Evolutionary conservation across 768 basidiomycete genomes (phyloP), one percentile per base, ranked within the genome.

Genomic region (Agrocybe chaxingu): DNA sequence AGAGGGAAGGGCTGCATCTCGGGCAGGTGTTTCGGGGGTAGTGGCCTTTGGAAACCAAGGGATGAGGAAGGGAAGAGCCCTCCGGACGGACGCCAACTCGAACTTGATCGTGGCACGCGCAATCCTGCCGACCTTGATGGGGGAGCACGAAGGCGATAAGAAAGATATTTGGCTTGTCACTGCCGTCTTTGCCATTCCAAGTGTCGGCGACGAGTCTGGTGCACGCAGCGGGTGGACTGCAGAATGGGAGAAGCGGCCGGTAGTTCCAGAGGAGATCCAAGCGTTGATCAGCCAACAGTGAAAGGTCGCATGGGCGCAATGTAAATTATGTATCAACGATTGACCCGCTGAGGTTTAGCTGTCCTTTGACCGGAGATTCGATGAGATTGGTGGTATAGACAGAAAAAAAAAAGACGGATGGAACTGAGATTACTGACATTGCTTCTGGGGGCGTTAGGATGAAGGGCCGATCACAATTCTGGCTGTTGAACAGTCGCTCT

Each of bases 61-160:
- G 32, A 50, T 53, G 42, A 62, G 73, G 40, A 60, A 52, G 42
- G 74, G 70, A 2, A 57, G 60, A 47, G 78, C 80, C n/a, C 61
- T 87, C 10, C 73, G 84, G 37, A 80, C 80, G 24, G 87, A 90
- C 61, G 81, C 87, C 32, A 89, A 90, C 65, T 76, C 85, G 32
- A 88, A 87, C 62, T 63, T 89, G 60, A 78, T 89, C 54, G 79
- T 78, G 32, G 74, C 86, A 2, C 71, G 85, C 16, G 82, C 85
- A 33, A 76, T 86, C n/a, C 62, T 88, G 50, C 86, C 86, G 4
- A 84, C 83, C 36, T 72, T 89, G 40, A 53, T 78, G 44, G 80
- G 72, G 2, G 70, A 74, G 37, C 75, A 82, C 50, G 62, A 63
- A 12, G 58, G 63, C n/a, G 62, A 67, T 3, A 68, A 67, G 3